A percentile compares a stretch with the other conserved stretches of the same genome.
These are phyloP conservation scores for Pistacia vera DNA, from an alignment of 345 rosid genomes.

Conservation along the genomic window DNA sequence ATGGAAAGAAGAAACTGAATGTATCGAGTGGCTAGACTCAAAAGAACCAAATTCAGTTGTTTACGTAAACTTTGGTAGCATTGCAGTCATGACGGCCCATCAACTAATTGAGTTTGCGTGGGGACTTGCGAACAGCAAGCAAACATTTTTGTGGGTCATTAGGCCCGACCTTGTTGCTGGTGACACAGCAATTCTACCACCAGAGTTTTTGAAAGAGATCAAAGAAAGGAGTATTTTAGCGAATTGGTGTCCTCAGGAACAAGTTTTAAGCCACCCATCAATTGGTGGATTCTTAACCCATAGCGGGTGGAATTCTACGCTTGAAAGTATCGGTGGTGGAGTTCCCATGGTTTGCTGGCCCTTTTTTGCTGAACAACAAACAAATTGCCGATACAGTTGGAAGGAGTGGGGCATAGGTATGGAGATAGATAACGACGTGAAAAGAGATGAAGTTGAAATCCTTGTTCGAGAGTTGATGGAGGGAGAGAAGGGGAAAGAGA, in stretches of 20 bases:
- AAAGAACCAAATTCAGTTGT: conserved; percentile 50
- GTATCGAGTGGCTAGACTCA: conserved; percentile 53
- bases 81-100: conserved; percentile 43
- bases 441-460: conserved; percentile 47
- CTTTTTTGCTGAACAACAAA: conserved; percentile 67
- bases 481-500: conserved; percentile 51
- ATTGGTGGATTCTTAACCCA: conserved; percentile 65
- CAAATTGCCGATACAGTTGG: conserved; percentile 48
- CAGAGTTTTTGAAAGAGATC: conserved; percentile 40
- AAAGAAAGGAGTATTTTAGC: conserved; percentile 38
- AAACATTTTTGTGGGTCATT: conserved; percentile 57
- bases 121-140: conserved; percentile 63
- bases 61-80: conserved; percentile 69
- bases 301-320: conserved; percentile 65
- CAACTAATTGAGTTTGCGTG: conserved; percentile 64
- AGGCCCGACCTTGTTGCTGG: conserved; percentile 60
- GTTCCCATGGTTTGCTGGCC: conserved; percentile 71
- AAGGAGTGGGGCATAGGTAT: conserved; percentile 63
- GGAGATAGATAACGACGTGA: conserved; percentile 59
- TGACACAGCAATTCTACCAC: conserved; percentile 40
- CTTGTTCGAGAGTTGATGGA: conserved; percentile 56
- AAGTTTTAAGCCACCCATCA: conserved; percentile 50
- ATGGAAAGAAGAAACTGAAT: conserved; percentile 56
- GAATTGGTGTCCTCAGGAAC: conserved; percentile 63
- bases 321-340: conserved; percentile 49